Evolutionary conservation across 2,329 filamentous ascomycete species (phyloP).

Genomic region (Pestalotiopsis sp.): DNA sequence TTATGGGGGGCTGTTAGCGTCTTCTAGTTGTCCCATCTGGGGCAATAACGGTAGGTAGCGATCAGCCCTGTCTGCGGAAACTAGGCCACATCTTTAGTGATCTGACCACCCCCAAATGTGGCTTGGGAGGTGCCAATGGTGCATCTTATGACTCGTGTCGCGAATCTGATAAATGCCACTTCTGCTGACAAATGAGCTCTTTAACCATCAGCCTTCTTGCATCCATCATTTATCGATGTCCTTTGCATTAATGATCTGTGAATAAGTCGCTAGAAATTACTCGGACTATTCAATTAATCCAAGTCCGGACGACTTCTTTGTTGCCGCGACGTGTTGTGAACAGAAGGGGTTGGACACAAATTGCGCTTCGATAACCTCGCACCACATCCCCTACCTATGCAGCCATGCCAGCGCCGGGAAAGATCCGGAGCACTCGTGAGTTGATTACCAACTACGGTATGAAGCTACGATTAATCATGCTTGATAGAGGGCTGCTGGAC

Average conservation of each 20-base stretch:
- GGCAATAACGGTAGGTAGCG: background rate
- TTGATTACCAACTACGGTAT: background rate
- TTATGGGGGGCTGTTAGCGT: background rate
- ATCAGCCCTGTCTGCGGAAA: background rate
- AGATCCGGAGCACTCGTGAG: conserved; percentile 16
- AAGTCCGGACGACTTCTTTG: no score
- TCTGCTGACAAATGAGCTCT: background rate
- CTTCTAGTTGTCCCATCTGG: background rate
- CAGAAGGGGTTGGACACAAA: no score
- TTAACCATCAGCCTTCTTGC: background rate
- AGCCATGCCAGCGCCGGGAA: background rate
- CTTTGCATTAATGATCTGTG: background rate
- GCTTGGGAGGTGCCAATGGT: background rate
- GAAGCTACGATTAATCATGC: background rate
- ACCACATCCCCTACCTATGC: no score
- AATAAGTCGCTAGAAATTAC: background rate
- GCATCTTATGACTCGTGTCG: background rate
- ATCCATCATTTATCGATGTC: background rate
- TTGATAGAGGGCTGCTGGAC: conserved; percentile 58
- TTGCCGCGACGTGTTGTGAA: no score
- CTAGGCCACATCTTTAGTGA: background rate
- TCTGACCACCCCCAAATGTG: background rate
- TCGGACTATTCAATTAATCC: no score
- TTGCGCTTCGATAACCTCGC: no score
- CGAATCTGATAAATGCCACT: background rate